phyloP scores from a whole-genome alignment of 2,329 filamentous ascomycete species.

The Biscogniauxia mediterranea region DNA sequence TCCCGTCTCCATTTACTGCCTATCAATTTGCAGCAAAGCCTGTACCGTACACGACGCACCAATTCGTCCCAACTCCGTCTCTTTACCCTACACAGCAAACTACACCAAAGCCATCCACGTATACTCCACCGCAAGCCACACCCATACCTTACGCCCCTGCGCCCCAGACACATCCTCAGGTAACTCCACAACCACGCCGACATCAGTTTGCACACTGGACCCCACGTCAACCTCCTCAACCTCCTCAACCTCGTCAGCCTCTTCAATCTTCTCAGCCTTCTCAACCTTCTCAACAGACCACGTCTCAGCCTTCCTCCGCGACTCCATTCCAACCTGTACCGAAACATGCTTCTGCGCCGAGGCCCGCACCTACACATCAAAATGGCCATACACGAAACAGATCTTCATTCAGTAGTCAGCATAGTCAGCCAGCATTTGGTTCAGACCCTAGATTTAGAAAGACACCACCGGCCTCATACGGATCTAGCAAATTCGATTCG shows the following conservation, averaged over 20 bases:
- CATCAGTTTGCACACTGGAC: neutral
- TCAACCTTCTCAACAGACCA: slow-evolving; percentile 7
- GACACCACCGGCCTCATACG: slow-evolving; percentile 33
- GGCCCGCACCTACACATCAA: slow-evolving; percentile 16
- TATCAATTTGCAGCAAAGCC: slow-evolving; percentile 37
- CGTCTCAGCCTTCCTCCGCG: slow-evolving; percentile 1
- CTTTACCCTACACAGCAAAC: neutral
- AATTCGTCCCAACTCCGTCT: slow-evolving; percentile 18
- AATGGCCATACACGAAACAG: slow-evolving; percentile 28
- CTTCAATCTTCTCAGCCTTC: slow-evolving; percentile 4
- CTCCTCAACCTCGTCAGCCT: slow-evolving; percentile 7
- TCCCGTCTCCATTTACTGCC: slow-evolving; percentile 31
- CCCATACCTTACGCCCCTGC: neutral
- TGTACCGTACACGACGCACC: slow-evolving; percentile 23
- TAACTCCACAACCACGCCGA: slow-evolving; percentile 10
- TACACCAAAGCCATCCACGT: slow-evolving; percentile 7
- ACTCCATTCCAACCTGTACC: slow-evolving; percentile 14
- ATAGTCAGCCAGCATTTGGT: slow-evolving; percentile 28
- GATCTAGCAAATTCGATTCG: slow-evolving; percentile 29
- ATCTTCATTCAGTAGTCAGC: slow-evolving; percentile 27
- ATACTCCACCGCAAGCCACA: slow-evolving; percentile 1
- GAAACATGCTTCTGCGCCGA: slow-evolving; percentile 19
- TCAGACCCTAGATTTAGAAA: slow-evolving; percentile 32
- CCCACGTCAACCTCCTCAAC: slow-evolving; percentile 5
- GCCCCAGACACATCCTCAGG: neutral